Percentiles rank a stretch among this genome's conserved stretches.
These are phyloP conservation scores for Thyridium curvatum DNA, from an alignment of 2,329 filamentous ascomycete genomes.

Conservation along the genomic window DNA sequence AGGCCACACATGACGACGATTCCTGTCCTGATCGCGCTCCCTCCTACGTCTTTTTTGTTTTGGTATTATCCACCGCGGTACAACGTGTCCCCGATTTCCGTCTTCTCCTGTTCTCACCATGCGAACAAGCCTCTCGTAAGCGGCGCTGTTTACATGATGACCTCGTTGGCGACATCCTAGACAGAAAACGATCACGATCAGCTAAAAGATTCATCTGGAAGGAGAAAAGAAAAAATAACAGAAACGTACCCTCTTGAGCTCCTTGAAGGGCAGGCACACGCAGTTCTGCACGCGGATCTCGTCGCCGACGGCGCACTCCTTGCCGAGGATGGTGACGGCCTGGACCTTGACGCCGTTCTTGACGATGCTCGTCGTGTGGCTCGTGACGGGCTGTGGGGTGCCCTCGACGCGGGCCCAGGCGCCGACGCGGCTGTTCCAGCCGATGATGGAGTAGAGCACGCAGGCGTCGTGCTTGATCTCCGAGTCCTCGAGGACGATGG, in stretches of 20 bases:
- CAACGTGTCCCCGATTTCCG: too few relatives aligned
- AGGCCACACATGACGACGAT: too few relatives aligned
- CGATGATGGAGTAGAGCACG: conserved; percentile 91
- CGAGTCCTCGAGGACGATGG: conserved; percentile 88
- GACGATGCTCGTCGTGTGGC: conserved; percentile 88
- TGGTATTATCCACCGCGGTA: too few relatives aligned
- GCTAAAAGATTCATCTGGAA: not conserved
- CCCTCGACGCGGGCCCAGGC: conserved; percentile 99
- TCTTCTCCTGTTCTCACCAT: too few relatives aligned
- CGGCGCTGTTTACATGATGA: conserved; percentile 72
- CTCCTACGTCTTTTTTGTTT: too few relatives aligned
- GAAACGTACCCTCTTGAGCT: conserved; percentile 80
- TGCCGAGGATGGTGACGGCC: conserved; percentile 94
- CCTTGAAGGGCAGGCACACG: conserved; percentile 95
- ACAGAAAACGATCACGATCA: conserved; percentile 18
- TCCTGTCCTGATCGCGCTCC: too few relatives aligned
- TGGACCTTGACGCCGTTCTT: conserved; percentile 99
- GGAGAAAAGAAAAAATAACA: not conserved
- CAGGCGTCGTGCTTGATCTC: conserved; percentile 98
- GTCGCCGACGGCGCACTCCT: conserved; percentile 90
- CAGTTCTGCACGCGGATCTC: conserved; percentile 97
- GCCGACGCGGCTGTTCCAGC: conserved; percentile 91
- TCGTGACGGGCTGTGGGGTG: conserved; percentile 78
- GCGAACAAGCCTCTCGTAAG: too few relatives aligned
- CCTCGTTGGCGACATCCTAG: conserved; percentile 79